Base-by-base conservation (phyloP, 2,329 filamentous ascomycete species). In the Fusarium floridanum region DNA sequence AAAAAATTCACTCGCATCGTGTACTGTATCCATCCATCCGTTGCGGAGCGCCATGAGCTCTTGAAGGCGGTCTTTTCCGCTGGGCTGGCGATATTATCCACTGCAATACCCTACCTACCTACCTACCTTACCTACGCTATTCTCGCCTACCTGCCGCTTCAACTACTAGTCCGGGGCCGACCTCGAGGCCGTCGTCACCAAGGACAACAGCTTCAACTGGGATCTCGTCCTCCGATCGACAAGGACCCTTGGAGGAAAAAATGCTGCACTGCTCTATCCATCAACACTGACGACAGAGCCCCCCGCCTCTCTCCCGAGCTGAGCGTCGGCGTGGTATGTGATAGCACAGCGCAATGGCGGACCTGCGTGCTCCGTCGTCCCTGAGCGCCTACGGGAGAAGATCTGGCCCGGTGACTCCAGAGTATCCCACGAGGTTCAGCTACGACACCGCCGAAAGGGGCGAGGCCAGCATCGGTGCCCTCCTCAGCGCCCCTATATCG, bases 371-470 rank as follows among this genome's bases (percentile, higher is more conserved):
- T 71, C 69, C 73, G 60, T 71, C 76, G 62, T 74, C 73, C 48
- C 39, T 77, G 66, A 76, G 73, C 62, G 72, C 66, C 43, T 73
- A 78, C 56, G 76, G 76, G 59, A 77, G 74, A 72, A 75, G 77
- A 67, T 71, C 75, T 73, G 77, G 75, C 45, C 76, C 73, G 65
- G 76, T 64, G 48, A 79, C 77, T 27, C 77, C 77, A 53, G 77
- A 79, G 5, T 68, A 64, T 64, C 77, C 76, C 7, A 66, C 73
- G 59, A 77, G 76, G 62, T 79, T 79, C 53, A 79, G 77, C 66
- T 79, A 78, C 67, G 77, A 79, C 55, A 66, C 59, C 29, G 66
- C 69, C 37, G 74, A 73, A 53, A 78, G 77, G 56, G 74, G 70
- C 59, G 75, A 79, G 39, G 75, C 75, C 17, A 76, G 69, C 68